Conservation (phyloP, 176 grass and related monocot genomes). For the Olyra latifolia region DNA sequence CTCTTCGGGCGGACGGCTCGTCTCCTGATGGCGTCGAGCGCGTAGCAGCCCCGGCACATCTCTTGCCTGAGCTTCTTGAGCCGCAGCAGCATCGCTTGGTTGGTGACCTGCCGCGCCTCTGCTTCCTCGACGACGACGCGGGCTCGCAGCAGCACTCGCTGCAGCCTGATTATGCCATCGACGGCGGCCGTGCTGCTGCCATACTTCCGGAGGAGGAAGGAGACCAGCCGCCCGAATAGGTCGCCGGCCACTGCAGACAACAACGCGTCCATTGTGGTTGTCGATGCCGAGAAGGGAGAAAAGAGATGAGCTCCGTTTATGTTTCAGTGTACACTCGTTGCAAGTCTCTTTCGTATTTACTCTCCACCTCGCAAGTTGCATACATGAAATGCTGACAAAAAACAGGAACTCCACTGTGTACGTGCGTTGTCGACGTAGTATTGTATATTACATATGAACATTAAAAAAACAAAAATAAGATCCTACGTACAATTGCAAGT, state of each 20-base stretch:
- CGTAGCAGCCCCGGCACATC: neutral
- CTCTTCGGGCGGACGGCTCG: neutral
- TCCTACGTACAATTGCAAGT: too few relatives aligned
- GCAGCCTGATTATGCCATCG: neutral
- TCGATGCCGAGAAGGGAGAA: too few relatives aligned
- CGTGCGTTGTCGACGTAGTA: too few relatives aligned
- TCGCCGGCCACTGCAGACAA: slow-evolving; percentile 9
- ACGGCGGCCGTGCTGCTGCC: neutral
- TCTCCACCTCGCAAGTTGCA: too few relatives aligned
- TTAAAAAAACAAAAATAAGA: too few relatives aligned
- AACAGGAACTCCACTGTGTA: too few relatives aligned
- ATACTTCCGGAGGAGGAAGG: slow-evolving; percentile 9
- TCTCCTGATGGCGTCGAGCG: neutral
- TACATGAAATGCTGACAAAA: too few relatives aligned
- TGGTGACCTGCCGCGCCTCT: slow-evolving; percentile 6
- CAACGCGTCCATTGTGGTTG: neutral
- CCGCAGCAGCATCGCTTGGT: slow-evolving; percentile 19
- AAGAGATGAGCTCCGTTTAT: too few relatives aligned
- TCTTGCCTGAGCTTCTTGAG: neutral
- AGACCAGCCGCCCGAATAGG: neutral
- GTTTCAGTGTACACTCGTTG: too few relatives aligned
- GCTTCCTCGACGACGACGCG: slow-evolving; percentile 20
- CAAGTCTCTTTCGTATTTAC: too few relatives aligned
- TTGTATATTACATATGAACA: too few relatives aligned
- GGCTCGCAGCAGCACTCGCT: neutral